Evolutionary conservation across 2,329 filamentous ascomycete genomes (phyloP).

Genomic region (Cladosporium sp.): DNA sequence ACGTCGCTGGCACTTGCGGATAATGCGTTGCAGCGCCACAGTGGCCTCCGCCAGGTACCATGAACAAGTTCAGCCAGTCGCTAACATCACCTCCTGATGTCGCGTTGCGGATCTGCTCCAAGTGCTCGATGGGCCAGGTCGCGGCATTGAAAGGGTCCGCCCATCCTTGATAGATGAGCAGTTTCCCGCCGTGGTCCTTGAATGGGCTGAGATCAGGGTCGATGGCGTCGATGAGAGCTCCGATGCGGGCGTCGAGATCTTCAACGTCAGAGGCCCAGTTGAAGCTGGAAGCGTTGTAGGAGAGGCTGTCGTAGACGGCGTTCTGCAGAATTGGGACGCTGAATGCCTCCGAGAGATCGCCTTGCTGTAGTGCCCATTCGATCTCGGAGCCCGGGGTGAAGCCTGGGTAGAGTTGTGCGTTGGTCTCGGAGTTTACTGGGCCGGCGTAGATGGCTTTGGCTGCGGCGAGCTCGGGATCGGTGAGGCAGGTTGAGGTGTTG

Average conservation of each 20-base stretch:
- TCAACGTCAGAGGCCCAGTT: slow-evolving; percentile 43
- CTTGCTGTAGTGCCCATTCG: slow-evolving; percentile 43
- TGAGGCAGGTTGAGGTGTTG: slow-evolving; percentile 36
- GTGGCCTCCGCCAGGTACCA: slow-evolving; percentile 44
- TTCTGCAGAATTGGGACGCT: slow-evolving; percentile 47
- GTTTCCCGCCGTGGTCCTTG: slow-evolving; percentile 39
- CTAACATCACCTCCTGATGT: slow-evolving; percentile 27
- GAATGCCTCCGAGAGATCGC: slow-evolving; percentile 39
- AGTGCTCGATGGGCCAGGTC: slow-evolving; percentile 39
- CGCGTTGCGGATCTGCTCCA: slow-evolving; percentile 30
- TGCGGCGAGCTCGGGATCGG: slow-evolving; percentile 36
- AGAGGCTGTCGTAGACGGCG: slow-evolving; percentile 43
- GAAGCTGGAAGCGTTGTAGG: slow-evolving; percentile 41
- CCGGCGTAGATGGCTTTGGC: slow-evolving; percentile 41
- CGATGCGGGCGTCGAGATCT: slow-evolving; percentile 38
- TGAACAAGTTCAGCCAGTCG: slow-evolving; percentile 43
- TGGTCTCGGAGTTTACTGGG: slow-evolving; percentile 30
- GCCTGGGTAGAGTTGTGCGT: slow-evolving; percentile 43
- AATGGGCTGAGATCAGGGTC: slow-evolving; percentile 37
- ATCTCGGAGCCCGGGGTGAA: slow-evolving; percentile 45
- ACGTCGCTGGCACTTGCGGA: slow-evolving; percentile 34
- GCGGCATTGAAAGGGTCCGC: slow-evolving; percentile 31
- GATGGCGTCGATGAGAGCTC: slow-evolving; percentile 44
- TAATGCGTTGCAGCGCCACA: slow-evolving; percentile 40
- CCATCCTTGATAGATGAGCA: slow-evolving; percentile 43